Percentiles rank a stretch among this genome's conserved stretches.
Evolutionary conservation across 1,284 basidiomycete species (phyloP).

Genomic region (Neonothopanus nambi): DNA sequence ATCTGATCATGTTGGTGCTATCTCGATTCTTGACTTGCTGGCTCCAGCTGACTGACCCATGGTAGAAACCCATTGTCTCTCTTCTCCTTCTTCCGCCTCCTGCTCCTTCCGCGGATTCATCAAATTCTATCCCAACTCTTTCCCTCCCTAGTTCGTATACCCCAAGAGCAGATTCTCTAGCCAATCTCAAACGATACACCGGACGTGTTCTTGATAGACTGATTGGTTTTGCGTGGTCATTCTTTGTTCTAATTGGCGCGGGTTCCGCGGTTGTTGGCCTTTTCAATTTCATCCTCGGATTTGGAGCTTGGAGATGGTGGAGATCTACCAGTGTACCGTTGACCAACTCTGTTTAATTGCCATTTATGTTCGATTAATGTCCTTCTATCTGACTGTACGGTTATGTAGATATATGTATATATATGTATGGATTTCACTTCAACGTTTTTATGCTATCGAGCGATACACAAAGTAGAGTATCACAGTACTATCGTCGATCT

Average conservation of each 20-base stretch:
- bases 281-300: constrained; percentile 66
- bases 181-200: constrained; percentile 56
- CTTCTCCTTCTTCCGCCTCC: constrained; percentile 57
- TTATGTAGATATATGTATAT: too few species aligned
- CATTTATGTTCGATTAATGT: too few species aligned
- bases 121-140: constrained; percentile 40
- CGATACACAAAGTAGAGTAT: too few species aligned
- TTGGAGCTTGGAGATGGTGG: constrained; percentile 60
- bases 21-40: not conserved
- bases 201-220: constrained; percentile 72
- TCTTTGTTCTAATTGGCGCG: constrained; percentile 72
- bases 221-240: constrained; percentile 76
- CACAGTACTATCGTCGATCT: too few species aligned
- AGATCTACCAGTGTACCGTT: constrained; percentile 13
- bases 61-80: constrained; percentile 70
- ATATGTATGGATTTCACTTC: too few species aligned
- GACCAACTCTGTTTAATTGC: too few species aligned
- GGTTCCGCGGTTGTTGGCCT: constrained; percentile 67
- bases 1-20: constrained; percentile 65
- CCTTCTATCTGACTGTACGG: too few species aligned
- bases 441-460: too few species aligned
- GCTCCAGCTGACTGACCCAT: constrained; percentile 3
- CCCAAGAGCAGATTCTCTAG: constrained; percentile 52
- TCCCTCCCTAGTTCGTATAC: constrained; percentile 50
- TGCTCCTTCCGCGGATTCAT: constrained; percentile 16